phyloP scores from a whole-genome alignment of 257 asterid genomes.

The Coffea eugenioides region DNA sequence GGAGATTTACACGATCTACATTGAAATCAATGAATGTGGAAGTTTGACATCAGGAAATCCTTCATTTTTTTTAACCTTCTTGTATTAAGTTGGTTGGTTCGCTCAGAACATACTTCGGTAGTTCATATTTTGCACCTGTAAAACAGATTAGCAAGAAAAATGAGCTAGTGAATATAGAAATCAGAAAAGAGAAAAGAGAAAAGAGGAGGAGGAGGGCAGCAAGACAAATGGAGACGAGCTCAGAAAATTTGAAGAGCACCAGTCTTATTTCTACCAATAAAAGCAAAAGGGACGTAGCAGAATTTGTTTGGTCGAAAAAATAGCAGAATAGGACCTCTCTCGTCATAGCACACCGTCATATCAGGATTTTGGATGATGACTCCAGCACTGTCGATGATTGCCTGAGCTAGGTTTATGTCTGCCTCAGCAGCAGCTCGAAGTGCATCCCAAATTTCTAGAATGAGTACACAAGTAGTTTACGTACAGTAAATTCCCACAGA shows the following conservation, averaged over 20 bases:
- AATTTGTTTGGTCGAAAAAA: not conserved
- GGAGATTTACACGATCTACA: not conserved
- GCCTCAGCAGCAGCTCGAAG: constrained; percentile 81
- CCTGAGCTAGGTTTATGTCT: constrained; percentile 55
- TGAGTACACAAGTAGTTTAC: not conserved
- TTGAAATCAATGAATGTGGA: constrained; percentile 8
- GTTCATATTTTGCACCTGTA: constrained; percentile 82
- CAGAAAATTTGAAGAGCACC: not conserved
- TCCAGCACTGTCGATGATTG: constrained; percentile 66
- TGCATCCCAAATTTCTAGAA: constrained; percentile 77
- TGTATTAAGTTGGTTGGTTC: constrained; percentile 76
- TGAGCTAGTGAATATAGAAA: too few species aligned
- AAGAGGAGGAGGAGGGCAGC: too few species aligned
- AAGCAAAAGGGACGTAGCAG: not conserved
- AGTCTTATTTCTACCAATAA: too few species aligned
- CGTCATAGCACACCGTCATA: constrained; percentile 81
- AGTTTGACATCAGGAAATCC: not conserved
- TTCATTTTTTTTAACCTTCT: constrained; percentile 26
- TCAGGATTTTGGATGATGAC: constrained; percentile 71
- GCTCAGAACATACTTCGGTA: constrained; percentile 76
- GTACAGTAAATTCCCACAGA: too few species aligned
- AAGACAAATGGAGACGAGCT: not conserved
- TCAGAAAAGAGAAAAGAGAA: not conserved
- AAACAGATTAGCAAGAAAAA: not conserved
- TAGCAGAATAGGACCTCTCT: constrained; percentile 46